Evolutionary conservation across 371 early-diverging fungal species (phyloP).

Genomic region (Amoeboradix gromovi): DNA sequence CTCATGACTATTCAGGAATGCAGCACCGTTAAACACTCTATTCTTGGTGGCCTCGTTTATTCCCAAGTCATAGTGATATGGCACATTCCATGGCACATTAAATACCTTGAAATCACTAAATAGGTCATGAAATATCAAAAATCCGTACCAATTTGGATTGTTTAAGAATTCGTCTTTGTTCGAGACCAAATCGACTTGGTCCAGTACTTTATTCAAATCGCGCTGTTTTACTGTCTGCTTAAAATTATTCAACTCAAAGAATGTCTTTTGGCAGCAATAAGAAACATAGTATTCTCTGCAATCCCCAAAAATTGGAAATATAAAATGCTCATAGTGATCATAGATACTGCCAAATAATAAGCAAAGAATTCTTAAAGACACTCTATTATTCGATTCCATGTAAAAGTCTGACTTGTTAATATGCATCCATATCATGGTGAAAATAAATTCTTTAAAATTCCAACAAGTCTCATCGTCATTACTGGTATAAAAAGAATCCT

Average conservation of each 20-base stretch:
- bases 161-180: neutral
- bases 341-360: neutral
- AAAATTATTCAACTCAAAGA: neutral
- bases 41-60: neutral
- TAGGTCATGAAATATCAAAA: neutral
- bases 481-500: neutral
- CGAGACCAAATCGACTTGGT: neutral
- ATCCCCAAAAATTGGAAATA: neutral
- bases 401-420: neutral
- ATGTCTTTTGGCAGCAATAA: neutral
- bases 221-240: neutral
- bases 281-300: neutral
- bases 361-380: neutral
- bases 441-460: neutral
- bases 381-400: neutral
- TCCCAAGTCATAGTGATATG: neutral
- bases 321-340: neutral
- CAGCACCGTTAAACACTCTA: neutral
- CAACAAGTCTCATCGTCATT: neutral
- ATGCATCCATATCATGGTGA: neutral
- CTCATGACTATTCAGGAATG: neutral
- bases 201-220: neutral
- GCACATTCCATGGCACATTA: neutral
- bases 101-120: neutral
- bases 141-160: neutral